Percentiles rank a stretch among this genome's conserved stretches.
These are phyloP conservation scores for Pleurotus ostreatus DNA, from an alignment of 768 basidiomycete genomes.

Conservation along the genomic window DNA sequence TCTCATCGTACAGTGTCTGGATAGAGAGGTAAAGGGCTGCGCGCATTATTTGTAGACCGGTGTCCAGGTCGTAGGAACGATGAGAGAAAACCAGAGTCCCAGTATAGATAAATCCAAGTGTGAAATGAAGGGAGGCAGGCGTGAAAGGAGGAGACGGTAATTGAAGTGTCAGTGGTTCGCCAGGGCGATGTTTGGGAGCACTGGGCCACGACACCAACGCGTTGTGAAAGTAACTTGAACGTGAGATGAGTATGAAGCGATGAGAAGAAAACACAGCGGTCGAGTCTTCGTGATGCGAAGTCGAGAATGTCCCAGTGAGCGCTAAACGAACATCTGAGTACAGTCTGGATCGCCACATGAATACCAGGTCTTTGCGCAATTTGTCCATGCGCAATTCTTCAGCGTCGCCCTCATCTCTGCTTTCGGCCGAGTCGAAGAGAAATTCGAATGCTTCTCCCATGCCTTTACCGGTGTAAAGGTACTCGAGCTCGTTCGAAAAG, in stretches of 20 bases:
- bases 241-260: slow-evolving; percentile 86
- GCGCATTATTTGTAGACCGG: slow-evolving; percentile 85
- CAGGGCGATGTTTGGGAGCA: slow-evolving; percentile 19
- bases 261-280: slow-evolving; percentile 90
- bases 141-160: slow-evolving; percentile 94
- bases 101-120: slow-evolving; percentile 91
- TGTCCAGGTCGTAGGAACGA: slow-evolving; percentile 87
- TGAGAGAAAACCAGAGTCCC: slow-evolving; percentile 93
- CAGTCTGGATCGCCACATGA: slow-evolving; percentile 94
- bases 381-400: slow-evolving; percentile 69
- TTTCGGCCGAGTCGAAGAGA: slow-evolving; percentile 67
- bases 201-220: slow-evolving; percentile 67
- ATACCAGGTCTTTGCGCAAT: slow-evolving; percentile 88
- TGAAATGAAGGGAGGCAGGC: slow-evolving; percentile 90
- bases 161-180: slow-evolving; percentile 55
- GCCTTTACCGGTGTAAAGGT: slow-evolving; percentile 90
- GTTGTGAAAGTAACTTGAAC: slow-evolving; percentile 83
- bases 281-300: slow-evolving; percentile 57
- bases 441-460: slow-evolving; percentile 87
- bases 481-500: slow-evolving; percentile 89
- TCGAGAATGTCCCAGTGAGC: slow-evolving; percentile 65
- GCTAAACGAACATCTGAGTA: slow-evolving; percentile 90
- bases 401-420: slow-evolving; percentile 40
- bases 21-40: slow-evolving; percentile 79
- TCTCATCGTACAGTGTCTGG: slow-evolving; percentile 68